phyloP scores from a whole-genome alignment of 2,329 filamentous ascomycete species.

The Epichloe amarillans region DNA sequence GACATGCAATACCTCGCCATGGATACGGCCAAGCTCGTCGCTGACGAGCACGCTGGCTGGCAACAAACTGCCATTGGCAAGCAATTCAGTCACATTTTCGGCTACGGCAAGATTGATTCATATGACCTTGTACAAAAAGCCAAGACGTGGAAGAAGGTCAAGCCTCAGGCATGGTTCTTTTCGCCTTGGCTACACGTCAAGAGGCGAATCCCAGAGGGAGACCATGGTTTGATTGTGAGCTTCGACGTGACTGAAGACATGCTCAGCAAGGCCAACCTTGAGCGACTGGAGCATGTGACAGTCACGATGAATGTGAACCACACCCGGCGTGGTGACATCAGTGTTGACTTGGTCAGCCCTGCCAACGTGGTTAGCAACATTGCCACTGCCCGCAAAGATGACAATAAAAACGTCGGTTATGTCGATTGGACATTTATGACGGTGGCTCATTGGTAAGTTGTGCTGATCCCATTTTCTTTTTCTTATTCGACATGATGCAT shows the following conservation, averaged over 20 bases:
- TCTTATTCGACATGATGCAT: not conserved
- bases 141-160: constrained; percentile 75
- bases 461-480: not conserved
- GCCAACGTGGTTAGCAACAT: constrained; percentile 71
- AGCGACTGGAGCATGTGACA: constrained; percentile 83
- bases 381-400: constrained; percentile 57
- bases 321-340: constrained; percentile 75
- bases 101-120: constrained; percentile 89
- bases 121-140: constrained; percentile 75
- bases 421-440: constrained; percentile 98
- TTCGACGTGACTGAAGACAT: constrained; percentile 74
- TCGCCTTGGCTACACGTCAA: constrained; percentile 91
- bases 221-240: constrained; percentile 62
- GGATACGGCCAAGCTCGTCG: constrained; percentile 69
- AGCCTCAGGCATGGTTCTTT: constrained; percentile 89
- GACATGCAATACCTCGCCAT: constrained; percentile 88
- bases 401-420: constrained; percentile 58
- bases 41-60: constrained; percentile 59
- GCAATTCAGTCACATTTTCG: constrained; percentile 87
- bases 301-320: constrained; percentile 96
- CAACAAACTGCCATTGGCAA: constrained; percentile 68
- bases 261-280: constrained; percentile 71
- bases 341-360: constrained; percentile 81
- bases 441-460: constrained; percentile 76
- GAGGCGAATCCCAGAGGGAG: constrained; percentile 71